Evolutionary conservation across 148 eudicot genomes (phyloP).

Genomic region (Chenopodium suecicum): DNA sequence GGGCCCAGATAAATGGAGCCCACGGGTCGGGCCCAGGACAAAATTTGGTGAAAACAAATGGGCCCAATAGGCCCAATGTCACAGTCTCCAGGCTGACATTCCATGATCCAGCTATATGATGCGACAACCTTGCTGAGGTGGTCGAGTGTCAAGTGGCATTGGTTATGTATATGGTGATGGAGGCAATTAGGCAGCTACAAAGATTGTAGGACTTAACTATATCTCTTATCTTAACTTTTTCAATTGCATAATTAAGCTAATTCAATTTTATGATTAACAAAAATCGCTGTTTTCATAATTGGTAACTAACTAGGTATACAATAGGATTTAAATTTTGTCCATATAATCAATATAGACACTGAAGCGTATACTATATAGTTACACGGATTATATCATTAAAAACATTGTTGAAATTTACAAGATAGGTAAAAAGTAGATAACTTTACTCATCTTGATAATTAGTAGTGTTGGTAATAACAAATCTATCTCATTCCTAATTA

Average conservation of each 20-base stretch:
- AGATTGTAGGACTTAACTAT: not conserved
- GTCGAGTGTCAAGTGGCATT: not conserved
- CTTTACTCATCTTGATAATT: no score
- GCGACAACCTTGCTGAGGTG: constrained; percentile 4
- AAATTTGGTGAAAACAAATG: not conserved
- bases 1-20: constrained; percentile 20
- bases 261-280: no score
- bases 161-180: no score
- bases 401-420: no score
- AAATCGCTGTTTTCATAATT: no score
- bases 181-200: not conserved
- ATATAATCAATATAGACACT: no score
- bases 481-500: not conserved
- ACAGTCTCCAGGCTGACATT: constrained; percentile 16
- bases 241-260: not conserved
- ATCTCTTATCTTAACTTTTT: constrained; percentile 10
- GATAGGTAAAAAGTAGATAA: no score
- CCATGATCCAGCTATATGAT: constrained; percentile 13
- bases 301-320: no score
- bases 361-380: no score
- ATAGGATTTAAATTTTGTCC: no score
- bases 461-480: no score
- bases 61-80: constrained; percentile 25
- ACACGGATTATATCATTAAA: no score
- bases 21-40: not conserved